Base-by-base conservation (phyloP, 805 yeast genomes). In the Nakazawaea wickerhamii region DNA sequence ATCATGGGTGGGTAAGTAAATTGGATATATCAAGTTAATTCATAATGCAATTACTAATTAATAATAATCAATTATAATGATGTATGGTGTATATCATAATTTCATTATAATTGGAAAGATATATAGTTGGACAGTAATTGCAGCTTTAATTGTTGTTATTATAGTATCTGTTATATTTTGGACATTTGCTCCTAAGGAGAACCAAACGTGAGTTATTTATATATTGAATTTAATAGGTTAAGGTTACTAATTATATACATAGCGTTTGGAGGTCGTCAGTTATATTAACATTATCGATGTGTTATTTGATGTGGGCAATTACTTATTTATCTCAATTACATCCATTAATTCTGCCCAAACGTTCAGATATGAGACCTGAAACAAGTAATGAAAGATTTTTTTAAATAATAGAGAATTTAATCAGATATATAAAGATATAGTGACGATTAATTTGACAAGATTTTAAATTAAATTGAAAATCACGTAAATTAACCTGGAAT, bases 331-430 rank as follows among this genome's bases (percentile, higher is more conserved):
- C 79, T 45, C 97, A 90, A 60, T 68, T 90, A 46, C 96, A 90
- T 63, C 97, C 97, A 5, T 70, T 90, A 55, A 95, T 87, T 46
- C 88, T 78, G 33, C 97, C 97, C 32, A 84, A 84, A 60, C 79
- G 97, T 55, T 78, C 95, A 1, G 96, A 90, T 57, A 65, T 89
- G 60, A 81, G 96, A 66, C 95, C 95, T 8, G 96, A 89, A 61
- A 77, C 53, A 46, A 71, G 73, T 10, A 73, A 66, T 41, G 53
- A 49, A 38, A 18, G 22, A 5, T 5, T 30, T 11, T 15, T 17
- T 27, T 11, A 11, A 18, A 2, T 35, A 21, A 15, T 18, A 22
- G 25, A 37, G 21, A 22, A 33, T 13, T 6, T 9, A 32, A 8
- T 8, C 13, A n/a, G 30, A 35, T 26, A 23, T 20, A 30, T 21